A percentile compares a stretch with the other conserved stretches of the same genome.
phyloP scores from a whole-genome alignment of 2,329 filamentous ascomycete genomes.

The Celoporthe dispersa region DNA sequence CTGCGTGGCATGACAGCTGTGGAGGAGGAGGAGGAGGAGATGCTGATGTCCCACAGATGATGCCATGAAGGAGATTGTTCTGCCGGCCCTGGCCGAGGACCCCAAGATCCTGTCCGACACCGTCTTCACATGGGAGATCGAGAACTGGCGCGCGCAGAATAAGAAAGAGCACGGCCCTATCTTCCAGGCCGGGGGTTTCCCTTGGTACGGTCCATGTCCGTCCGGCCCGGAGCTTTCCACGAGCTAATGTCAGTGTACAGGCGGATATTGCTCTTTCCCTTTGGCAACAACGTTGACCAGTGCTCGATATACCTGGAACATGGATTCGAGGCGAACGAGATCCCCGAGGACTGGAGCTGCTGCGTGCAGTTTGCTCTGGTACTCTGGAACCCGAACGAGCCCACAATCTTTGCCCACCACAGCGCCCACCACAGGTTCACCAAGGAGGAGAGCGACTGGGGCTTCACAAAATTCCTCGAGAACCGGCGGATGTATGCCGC shows the following conservation, averaged over 20 bases:
- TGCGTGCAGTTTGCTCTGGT: slow-evolving; percentile 96
- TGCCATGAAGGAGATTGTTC: slow-evolving; percentile 80
- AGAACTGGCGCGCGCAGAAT: slow-evolving; percentile 75
- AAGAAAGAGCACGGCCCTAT: slow-evolving; percentile 86
- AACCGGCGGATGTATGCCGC: slow-evolving; percentile 81
- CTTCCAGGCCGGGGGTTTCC: slow-evolving; percentile 84
- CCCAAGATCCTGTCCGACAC: slow-evolving; percentile 78
- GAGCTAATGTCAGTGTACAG: slow-evolving; percentile 47
- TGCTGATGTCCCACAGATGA: slow-evolving; percentile 61
- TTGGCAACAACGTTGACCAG: slow-evolving; percentile 91
- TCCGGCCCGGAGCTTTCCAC: slow-evolving; percentile 1
- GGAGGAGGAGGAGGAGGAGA: slow-evolving; percentile 1
- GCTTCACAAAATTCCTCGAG: slow-evolving; percentile 95
- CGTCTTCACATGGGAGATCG: slow-evolving; percentile 83
- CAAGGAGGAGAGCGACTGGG: slow-evolving; percentile 96
- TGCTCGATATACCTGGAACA: slow-evolving; percentile 97
- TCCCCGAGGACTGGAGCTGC: slow-evolving; percentile 93
- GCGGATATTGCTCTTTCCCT: slow-evolving; percentile 95
- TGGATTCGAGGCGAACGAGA: slow-evolving; percentile 74
- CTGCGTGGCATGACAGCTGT: not conserved
- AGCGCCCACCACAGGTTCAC: slow-evolving; percentile 94
- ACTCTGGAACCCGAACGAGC: slow-evolving; percentile 91
- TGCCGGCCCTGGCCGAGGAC: slow-evolving; percentile 74
- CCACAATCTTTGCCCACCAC: slow-evolving; percentile 80
- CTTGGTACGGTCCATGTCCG: slow-evolving; percentile 67